Evolutionary conservation across 2,329 filamentous ascomycete species (phyloP).

Genomic region (Xylariaceae sp.): DNA sequence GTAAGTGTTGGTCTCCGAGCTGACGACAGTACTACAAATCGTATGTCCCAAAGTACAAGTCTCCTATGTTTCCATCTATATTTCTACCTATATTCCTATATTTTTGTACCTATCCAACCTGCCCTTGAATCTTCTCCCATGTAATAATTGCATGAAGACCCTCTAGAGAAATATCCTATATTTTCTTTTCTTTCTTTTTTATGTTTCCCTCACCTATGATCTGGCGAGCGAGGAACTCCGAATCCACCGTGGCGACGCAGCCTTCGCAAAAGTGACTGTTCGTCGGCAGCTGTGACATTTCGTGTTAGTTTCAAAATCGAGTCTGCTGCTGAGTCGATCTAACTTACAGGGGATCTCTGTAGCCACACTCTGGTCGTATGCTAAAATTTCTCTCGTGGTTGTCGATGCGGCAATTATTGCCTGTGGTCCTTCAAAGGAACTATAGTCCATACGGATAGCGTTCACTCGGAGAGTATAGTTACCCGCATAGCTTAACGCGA

Average conservation of each 20-base stretch:
- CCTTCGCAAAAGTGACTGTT: background rate
- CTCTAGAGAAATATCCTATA: background rate
- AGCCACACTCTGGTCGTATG: constrained; percentile 25
- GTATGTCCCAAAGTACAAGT: background rate
- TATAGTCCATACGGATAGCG: constrained; percentile 29
- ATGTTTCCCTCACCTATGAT: background rate
- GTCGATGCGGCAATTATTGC: constrained; percentile 18
- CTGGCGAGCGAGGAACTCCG: background rate
- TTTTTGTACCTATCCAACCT: background rate
- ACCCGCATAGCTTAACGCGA: constrained; percentile 25
- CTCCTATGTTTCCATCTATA: background rate
- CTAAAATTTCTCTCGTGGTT: constrained; percentile 20
- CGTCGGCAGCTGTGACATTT: background rate
- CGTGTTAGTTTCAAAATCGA: background rate
- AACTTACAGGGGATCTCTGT: constrained; percentile 28
- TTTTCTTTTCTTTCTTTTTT: too few relatives aligned
- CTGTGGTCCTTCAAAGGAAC: constrained; percentile 12
- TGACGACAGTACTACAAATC: background rate
- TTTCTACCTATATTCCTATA: background rate
- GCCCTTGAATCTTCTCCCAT: background rate
- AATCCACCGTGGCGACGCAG: constrained; percentile 7
- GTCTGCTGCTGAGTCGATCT: background rate
- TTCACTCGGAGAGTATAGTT: constrained; percentile 27
- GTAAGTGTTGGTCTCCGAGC: background rate
- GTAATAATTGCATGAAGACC: background rate